Percentiles rank a stretch among this genome's conserved stretches.
Evolutionary conservation across 2,329 filamentous ascomycete genomes (phyloP).

Genomic region (Colletotrichum tofieldiae): DNA sequence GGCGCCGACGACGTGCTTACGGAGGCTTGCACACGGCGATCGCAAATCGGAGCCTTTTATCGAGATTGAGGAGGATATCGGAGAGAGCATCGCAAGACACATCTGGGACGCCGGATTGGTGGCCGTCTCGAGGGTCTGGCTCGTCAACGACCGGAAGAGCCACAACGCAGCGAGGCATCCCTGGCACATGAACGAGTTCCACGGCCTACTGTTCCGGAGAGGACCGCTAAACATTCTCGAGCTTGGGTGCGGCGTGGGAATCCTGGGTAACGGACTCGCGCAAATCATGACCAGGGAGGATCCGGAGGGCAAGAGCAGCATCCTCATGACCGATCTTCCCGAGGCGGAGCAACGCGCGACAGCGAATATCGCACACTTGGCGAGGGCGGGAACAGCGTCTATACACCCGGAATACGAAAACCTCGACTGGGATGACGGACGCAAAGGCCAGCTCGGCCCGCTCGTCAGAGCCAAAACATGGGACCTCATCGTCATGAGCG

Average conservation of each 20-base stretch:
- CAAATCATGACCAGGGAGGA: constrained; percentile 51
- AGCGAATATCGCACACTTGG: constrained; percentile 61
- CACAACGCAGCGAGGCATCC: constrained; percentile 1
- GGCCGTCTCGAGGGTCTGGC: constrained; percentile 55
- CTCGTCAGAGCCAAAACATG: constrained; percentile 58
- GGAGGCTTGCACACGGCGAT: constrained; percentile 50
- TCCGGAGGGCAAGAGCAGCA: constrained; percentile 47
- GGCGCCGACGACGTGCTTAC: constrained; percentile 49
- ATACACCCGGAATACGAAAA: constrained; percentile 65
- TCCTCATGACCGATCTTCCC: constrained; percentile 70
- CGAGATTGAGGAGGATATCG: constrained; percentile 69
- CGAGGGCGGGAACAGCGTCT: not conserved
- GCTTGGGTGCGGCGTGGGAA: constrained; percentile 71
- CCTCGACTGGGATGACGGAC: constrained; percentile 71
- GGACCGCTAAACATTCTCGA: constrained; percentile 64
- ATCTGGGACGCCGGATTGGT: constrained; percentile 72
- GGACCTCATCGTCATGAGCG: constrained; percentile 71
- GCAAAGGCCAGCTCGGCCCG: constrained; percentile 60
- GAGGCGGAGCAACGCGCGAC: constrained; percentile 67
- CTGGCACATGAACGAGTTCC: constrained; percentile 26
- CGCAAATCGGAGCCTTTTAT: constrained; percentile 49
- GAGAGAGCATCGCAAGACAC: constrained; percentile 73
- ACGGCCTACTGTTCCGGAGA: constrained; percentile 48
- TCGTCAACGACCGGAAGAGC: constrained; percentile 34
- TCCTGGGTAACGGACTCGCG: constrained; percentile 66